phyloP scores from a whole-genome alignment of 768 basidiomycete genomes.

The Tricholoma matsutake region DNA sequence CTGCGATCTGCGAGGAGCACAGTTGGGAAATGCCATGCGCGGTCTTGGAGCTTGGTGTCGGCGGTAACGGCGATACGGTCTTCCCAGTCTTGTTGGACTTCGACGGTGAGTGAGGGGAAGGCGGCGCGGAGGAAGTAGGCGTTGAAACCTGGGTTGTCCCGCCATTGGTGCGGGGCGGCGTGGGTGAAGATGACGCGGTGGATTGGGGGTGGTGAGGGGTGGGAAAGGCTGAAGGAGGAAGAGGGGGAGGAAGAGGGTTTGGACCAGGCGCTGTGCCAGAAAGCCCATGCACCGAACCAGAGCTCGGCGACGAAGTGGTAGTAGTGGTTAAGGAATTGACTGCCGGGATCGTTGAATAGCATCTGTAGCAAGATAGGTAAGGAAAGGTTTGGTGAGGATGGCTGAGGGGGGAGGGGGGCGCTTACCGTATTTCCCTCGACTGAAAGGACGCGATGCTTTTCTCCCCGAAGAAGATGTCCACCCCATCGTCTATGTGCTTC shows the following conservation, averaged over 20 bases:
- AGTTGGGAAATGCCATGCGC: slow-evolving; percentile 70
- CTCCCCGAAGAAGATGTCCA: slow-evolving; percentile 24
- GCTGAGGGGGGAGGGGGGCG: too few relatives aligned
- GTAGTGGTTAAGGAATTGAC: slow-evolving; percentile 80
- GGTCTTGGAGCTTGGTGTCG: slow-evolving; percentile 30
- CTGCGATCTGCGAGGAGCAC: slow-evolving; percentile 72
- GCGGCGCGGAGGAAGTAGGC: slow-evolving; percentile 70
- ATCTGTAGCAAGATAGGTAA: slow-evolving; percentile 31
- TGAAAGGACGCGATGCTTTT: slow-evolving; percentile 53
- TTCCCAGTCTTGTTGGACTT: slow-evolving; percentile 66
- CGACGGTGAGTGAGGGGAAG: slow-evolving; percentile 69
- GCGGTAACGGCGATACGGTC: slow-evolving; percentile 48
- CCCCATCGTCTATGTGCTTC: slow-evolving; percentile 68
- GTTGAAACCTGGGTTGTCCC: slow-evolving; percentile 78
- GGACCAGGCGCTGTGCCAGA: slow-evolving; percentile 60
- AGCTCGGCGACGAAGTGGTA: slow-evolving; percentile 88
- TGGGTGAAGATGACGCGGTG: slow-evolving; percentile 73
- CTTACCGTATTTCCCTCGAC: slow-evolving; percentile 72
- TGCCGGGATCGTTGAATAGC: slow-evolving; percentile 60
- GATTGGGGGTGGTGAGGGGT: slow-evolving; percentile 45
- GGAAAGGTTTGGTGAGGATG: not conserved
- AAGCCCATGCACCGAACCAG: slow-evolving; percentile 70
- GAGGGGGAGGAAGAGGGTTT: slow-evolving; percentile 16
- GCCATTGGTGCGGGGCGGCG: slow-evolving; percentile 56
- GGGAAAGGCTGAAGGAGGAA: slow-evolving; percentile 8